Conservation (phyloP, 768 basidiomycete species). For the Lepiota subincarnata region DNA sequence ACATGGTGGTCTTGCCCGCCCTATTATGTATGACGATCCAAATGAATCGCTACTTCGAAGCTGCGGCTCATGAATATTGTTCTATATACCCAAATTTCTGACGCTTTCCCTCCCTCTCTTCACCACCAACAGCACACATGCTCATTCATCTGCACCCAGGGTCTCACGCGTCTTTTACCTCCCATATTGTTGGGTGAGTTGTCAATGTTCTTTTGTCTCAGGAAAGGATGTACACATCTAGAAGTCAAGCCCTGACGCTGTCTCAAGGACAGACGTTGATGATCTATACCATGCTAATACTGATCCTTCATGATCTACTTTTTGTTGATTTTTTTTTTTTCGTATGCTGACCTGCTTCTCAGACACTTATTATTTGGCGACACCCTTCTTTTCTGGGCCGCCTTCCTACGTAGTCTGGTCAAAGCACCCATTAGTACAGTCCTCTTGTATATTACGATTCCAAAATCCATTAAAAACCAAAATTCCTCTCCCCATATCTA, state of each 20-base stretch:
- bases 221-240: slow-evolving; percentile 65
- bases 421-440: no score
- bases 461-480: background rate
- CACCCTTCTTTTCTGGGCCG: background rate
- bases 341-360: slow-evolving; percentile 16
- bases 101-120: slow-evolving; percentile 32
- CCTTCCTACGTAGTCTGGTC: no score
- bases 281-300: slow-evolving; percentile 88
- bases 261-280: slow-evolving; percentile 71
- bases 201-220: slow-evolving; percentile 22
- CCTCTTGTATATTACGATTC: no score
- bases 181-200: slow-evolving; percentile 13
- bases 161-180: slow-evolving; percentile 12
- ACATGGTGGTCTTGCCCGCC: slow-evolving; percentile 10
- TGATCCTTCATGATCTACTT: slow-evolving; percentile 34
- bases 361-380: slow-evolving; percentile 11
- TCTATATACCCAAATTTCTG: slow-evolving; percentile 92
- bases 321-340: no score
- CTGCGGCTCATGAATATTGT: slow-evolving; percentile 61
- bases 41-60: slow-evolving; percentile 90
- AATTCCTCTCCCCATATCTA: background rate
- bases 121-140: background rate
- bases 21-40: slow-evolving; percentile 55
- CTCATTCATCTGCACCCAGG: slow-evolving; percentile 11
- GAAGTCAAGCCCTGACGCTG: slow-evolving; percentile 89